These are phyloP conservation scores for Mitragyna speciosa DNA, from an alignment of 257 asterid species.

Conservation along the genomic window DNA sequence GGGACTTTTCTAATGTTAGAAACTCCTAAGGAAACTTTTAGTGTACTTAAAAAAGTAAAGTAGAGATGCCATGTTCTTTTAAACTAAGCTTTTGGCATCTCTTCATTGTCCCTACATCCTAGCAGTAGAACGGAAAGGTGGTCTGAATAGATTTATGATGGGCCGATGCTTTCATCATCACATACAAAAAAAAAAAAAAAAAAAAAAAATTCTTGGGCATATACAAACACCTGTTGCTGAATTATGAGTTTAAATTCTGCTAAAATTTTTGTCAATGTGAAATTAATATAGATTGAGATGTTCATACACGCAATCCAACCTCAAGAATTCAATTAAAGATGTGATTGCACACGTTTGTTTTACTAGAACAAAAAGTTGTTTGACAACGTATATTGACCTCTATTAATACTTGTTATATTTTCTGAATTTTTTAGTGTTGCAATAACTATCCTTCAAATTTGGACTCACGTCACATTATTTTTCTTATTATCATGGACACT, in stretches of 20 bases:
- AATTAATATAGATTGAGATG: background rate
- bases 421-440: background rate
- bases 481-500: background rate
- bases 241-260: conserved; percentile 13
- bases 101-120: conserved; percentile 24
- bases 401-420: background rate
- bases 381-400: background rate
- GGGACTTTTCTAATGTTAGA: conserved; percentile 30
- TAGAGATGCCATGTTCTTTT: conserved; percentile 29
- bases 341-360: background rate
- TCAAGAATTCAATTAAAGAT: background rate
- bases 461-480: background rate
- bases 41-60: conserved; percentile 10
- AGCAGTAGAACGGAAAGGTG: conserved; percentile 10
- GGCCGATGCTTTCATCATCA: conserved; percentile 32
- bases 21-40: conserved; percentile 31
- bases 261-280: conserved; percentile 4
- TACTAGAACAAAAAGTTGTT: background rate
- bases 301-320: background rate
- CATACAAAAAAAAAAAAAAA: background rate
- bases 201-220: background rate
- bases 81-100: conserved; percentile 30
- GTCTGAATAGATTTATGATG: conserved; percentile 1
- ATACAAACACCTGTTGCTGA: conserved; percentile 2
- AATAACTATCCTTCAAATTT: background rate